These are phyloP conservation scores for Ciborinia camelliae DNA, from an alignment of 2,329 filamentous ascomycete genomes.

Conservation along the genomic window DNA sequence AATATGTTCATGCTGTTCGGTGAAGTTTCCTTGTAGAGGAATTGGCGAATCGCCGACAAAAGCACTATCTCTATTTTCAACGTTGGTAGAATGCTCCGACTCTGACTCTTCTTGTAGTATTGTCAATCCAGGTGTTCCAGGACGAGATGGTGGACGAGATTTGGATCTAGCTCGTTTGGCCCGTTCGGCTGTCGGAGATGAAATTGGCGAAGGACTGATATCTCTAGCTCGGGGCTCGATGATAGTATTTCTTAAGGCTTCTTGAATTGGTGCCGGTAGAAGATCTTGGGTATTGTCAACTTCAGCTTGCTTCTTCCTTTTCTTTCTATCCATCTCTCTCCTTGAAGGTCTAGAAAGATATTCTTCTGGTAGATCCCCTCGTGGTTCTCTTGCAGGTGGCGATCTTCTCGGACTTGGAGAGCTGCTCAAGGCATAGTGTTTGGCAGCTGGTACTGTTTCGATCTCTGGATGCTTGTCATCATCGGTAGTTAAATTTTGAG, in stretches of 20 bases:
- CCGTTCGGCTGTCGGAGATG: conserved; percentile 9
- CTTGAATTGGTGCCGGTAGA: conserved; percentile 15
- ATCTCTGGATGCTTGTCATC: background rate
- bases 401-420: conserved; percentile 1
- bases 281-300: conserved; percentile 3
- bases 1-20: conserved; percentile 31
- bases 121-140: conserved; percentile 30
- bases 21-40: conserved; percentile 36
- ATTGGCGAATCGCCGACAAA: conserved; percentile 47
- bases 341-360: conserved; percentile 21
- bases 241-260: conserved; percentile 16
- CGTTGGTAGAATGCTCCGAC: conserved; percentile 17
- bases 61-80: conserved; percentile 48
- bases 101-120: conserved; percentile 32
- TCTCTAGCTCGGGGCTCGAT: background rate
- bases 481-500: background rate
- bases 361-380: conserved; percentile 20
- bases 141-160: conserved; percentile 19
- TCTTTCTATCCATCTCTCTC: conserved; percentile 24
- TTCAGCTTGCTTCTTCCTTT: conserved; percentile 11
- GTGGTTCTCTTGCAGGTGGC: conserved; percentile 13
- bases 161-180: conserved; percentile 10
- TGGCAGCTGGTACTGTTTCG: background rate
- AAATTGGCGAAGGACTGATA: background rate
- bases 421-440: background rate